Percentiles rank a stretch among this genome's conserved stretches.
Conservation (phyloP, 2,329 filamentous ascomycete species). For the Leptographium procerum region DNA sequence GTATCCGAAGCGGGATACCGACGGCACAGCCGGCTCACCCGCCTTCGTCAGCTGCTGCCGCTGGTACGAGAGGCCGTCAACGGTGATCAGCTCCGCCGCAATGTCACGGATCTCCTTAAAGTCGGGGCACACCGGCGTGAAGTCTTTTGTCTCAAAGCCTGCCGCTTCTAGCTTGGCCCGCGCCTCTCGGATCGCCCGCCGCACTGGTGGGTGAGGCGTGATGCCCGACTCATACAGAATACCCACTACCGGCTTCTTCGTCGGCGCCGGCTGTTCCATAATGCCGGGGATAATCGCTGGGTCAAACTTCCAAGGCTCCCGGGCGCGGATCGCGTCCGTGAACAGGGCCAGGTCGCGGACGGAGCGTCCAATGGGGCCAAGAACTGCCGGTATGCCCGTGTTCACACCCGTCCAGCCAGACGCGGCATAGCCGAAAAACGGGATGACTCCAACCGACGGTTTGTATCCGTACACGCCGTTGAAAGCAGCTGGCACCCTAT, state of each 20-base stretch:
- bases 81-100: slow-evolving; percentile 6
- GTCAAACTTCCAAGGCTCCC: slow-evolving; percentile 9
- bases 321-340: slow-evolving; percentile 5
- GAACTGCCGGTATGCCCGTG: slow-evolving; percentile 9
- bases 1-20: slow-evolving; percentile 10
- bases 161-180: slow-evolving; percentile 3
- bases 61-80: slow-evolving; percentile 12
- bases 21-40: slow-evolving; percentile 10
- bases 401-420: slow-evolving; percentile 10
- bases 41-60: slow-evolving; percentile 6
- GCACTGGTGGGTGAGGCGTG: slow-evolving; percentile 8
- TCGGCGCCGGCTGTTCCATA: slow-evolving; percentile 3
- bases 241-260: slow-evolving; percentile 6
- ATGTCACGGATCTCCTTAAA: slow-evolving; percentile 10
- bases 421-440: slow-evolving; percentile 11
- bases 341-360: slow-evolving; percentile 7
- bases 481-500: slow-evolving; percentile 20
- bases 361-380: slow-evolving; percentile 7
- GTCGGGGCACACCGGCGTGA: slow-evolving; percentile 11
- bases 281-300: slow-evolving; percentile 7
- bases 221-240: slow-evolving; percentile 6
- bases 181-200: slow-evolving; percentile 6
- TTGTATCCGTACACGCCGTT: slow-evolving; percentile 21
- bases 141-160: slow-evolving; percentile 9
- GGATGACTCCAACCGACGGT: slow-evolving; percentile 14